Percentiles rank a stretch among this genome's conserved stretches.
These are phyloP conservation scores for Steccherinum ochraceum DNA, from an alignment of 768 basidiomycete genomes.

Conservation along the genomic window DNA sequence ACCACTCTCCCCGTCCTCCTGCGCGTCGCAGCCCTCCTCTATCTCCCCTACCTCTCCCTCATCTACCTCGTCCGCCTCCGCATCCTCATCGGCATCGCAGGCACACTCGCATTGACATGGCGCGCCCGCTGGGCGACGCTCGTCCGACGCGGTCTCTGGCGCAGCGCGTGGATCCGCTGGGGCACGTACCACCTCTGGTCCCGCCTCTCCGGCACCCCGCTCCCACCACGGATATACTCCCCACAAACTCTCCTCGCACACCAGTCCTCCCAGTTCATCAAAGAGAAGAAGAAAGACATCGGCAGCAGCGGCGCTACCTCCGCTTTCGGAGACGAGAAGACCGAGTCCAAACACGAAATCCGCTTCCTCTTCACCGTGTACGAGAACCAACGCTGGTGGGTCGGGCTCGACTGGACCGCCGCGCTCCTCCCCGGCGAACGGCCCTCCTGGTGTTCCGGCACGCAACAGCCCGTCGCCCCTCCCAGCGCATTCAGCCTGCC, in stretches of 20 bases:
- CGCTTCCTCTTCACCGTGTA: conserved; percentile 87
- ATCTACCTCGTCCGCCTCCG: conserved; percentile 58
- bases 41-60: conserved; percentile 60
- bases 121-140: conserved; percentile 63
- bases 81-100: conserved; percentile 51
- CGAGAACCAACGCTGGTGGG: conserved; percentile 97
- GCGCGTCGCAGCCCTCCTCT: conserved; percentile 51
- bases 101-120: conserved; percentile 54
- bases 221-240: conserved; percentile 29
- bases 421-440: conserved; percentile 86
- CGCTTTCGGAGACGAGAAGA: too few relatives aligned
- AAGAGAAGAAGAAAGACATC: not conserved
- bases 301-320: not conserved
- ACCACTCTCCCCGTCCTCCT: conserved; percentile 32
- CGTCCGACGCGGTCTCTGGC: conserved; percentile 48
- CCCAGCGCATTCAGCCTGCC: conserved; percentile 67
- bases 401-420: conserved; percentile 94
- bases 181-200: conserved; percentile 45
- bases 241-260: conserved; percentile 24
- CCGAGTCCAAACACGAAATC: conserved; percentile 22
- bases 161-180: conserved; percentile 68
- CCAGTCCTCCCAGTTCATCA: not conserved
- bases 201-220: conserved; percentile 46
- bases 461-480: conserved; percentile 57
- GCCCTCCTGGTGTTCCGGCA: conserved; percentile 73